Evolutionary conservation across 2,329 filamentous ascomycete genomes (phyloP).

Genomic region (Sarocladium oryzae): DNA sequence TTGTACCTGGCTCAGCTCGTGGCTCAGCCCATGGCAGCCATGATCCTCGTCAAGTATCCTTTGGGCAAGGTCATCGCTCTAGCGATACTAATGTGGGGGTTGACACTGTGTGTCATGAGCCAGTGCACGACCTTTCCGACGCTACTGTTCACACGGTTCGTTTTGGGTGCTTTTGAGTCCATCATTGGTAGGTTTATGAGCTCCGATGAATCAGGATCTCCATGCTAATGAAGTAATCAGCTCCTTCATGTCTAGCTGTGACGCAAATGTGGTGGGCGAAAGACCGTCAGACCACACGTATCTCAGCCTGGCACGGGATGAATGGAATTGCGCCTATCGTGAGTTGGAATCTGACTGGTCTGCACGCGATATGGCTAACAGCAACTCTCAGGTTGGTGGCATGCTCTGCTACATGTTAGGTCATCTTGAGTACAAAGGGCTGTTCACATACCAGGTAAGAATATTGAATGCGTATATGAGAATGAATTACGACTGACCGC

Average conservation of each 20-base stretch:
- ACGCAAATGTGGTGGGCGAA: constrained; percentile 56
- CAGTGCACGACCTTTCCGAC: constrained; percentile 42
- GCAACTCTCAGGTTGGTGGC: constrained; percentile 36
- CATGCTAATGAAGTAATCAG: too few species aligned
- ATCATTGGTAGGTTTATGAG: constrained; percentile 18
- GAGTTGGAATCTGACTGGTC: constrained; percentile 10
- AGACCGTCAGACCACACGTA: constrained; percentile 44
- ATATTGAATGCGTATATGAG: too few species aligned
- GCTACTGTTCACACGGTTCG: constrained; percentile 45
- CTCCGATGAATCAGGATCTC: too few species aligned
- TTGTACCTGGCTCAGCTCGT: constrained; percentile 54
- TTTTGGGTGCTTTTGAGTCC: constrained; percentile 52
- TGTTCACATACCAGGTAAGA: constrained; percentile 41
- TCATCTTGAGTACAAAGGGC: constrained; percentile 38
- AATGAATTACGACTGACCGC: too few species aligned
- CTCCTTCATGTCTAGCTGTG: constrained; percentile 49
- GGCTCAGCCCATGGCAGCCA: constrained; percentile 49
- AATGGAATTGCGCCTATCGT: constrained; percentile 52
- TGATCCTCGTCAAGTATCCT: constrained; percentile 53
- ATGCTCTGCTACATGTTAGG: constrained; percentile 53
- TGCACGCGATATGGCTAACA: constrained; percentile 7
- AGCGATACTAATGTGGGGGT: constrained; percentile 49
- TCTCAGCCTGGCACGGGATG: constrained; percentile 55
- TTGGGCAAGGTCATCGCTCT: constrained; percentile 55
- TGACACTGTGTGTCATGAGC: constrained; percentile 44